Base-by-base conservation (phyloP, 192 early-diverging fungal species). In the Umbelopsis vinacea region DNA sequence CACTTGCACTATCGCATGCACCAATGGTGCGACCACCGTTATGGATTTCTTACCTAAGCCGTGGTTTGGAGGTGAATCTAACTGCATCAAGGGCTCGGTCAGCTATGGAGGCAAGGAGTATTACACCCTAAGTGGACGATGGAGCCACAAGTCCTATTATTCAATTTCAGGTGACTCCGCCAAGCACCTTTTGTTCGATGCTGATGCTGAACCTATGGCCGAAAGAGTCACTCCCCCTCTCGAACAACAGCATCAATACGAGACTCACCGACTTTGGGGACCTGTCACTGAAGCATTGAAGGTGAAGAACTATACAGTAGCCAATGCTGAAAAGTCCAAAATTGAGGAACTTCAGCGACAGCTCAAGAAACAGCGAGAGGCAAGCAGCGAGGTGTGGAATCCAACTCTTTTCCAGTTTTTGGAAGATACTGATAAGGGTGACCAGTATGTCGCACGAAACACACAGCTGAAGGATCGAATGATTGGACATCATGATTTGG, bases 221-320 rank as follows among this genome's bases (percentile, higher is more conserved):
- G 74, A 84, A 24, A 87, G 87, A 45, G 87, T 91, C 38, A 82
- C 90, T 38, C 77, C 77, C 67, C 87, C 91, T 37, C 29, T 86
- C 19, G 77, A 82, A 9, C 80, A 91, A 66, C 89, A 91, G 82
- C 79, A 83, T 22, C 76, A 79, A 35, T 71, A 90, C 21, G 92
- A 94, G 69, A 89, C 89, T 54, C 90, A 89, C 67, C 81, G 80
- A 35, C 83, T 94, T 23, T 94, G 92, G 92, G 79, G 85, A 23
- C 72, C 75, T 52, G 89, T 92, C 19, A 81, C 90, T 0, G 81
- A 90, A 35, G 90, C 92, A 1, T 81, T 94, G 50, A 84, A 82
- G 46, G 76, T 75, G 38, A 88, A 86, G 66, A 84, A 92, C 75
- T 94, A 89, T 71, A 77, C 86, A 19, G 72, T 79, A 1, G 92